Evolutionary conservation across 805 yeast genomes (phyloP).

Genomic region (Candida boidinii): DNA sequence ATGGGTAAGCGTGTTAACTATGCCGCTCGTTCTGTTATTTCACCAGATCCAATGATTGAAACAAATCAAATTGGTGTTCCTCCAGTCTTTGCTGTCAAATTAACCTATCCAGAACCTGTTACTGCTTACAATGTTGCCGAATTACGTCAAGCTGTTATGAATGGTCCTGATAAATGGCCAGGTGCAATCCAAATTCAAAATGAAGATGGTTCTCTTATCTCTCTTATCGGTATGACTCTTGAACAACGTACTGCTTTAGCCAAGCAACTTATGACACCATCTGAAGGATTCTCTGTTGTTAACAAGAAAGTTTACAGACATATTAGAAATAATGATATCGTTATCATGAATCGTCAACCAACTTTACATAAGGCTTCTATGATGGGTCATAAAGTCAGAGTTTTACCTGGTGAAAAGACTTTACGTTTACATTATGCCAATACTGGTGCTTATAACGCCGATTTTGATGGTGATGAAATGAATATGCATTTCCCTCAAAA

Average conservation of each 20-base stretch:
- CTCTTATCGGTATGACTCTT: slow-evolving; percentile 77
- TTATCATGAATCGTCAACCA: slow-evolving; percentile 98
- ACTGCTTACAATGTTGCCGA: slow-evolving; percentile 86
- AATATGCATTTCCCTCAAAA: slow-evolving; percentile 99
- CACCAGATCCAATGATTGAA: slow-evolving; percentile 97
- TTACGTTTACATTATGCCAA: slow-evolving; percentile 95
- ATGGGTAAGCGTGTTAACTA: slow-evolving; percentile 99
- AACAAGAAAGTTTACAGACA: slow-evolving; percentile 94
- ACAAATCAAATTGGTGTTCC: slow-evolving; percentile 98
- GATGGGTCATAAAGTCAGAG: slow-evolving; percentile 99
- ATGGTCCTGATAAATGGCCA: slow-evolving; percentile 98
- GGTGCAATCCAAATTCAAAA: slow-evolving; percentile 96
- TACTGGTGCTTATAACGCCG: slow-evolving; percentile 98
- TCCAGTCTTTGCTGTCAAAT: slow-evolving; percentile 91
- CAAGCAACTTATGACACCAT: slow-evolving; percentile 87
- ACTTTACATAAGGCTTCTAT: slow-evolving; percentile 98
- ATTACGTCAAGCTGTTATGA: slow-evolving; percentile 87
- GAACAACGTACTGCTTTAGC: slow-evolving; percentile 96
- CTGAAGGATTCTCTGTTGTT: slow-evolving; percentile 48
- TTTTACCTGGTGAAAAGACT: slow-evolving; percentile 95
- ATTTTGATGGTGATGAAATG: slow-evolving; percentile 99
- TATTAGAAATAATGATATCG: slow-evolving; percentile 90
- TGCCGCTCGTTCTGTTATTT: slow-evolving; percentile 98
- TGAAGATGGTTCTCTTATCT: slow-evolving; percentile 82
- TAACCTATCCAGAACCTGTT: slow-evolving; percentile 98